phyloP scores from a whole-genome alignment of 768 basidiomycete genomes.

The Boletales sp. region DNA sequence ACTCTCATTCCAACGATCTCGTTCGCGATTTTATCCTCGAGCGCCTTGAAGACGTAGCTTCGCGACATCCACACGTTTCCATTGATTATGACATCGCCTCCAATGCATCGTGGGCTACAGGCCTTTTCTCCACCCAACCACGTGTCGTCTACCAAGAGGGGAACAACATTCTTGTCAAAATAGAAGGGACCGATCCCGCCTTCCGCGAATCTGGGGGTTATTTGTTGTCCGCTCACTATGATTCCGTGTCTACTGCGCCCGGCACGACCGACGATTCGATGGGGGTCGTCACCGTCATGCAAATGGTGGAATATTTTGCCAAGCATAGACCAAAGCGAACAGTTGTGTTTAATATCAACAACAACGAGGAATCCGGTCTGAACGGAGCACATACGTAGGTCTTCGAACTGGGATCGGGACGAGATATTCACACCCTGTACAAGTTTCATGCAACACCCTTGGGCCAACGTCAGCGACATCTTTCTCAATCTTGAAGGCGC shows the following conservation, averaged over 20 bases:
- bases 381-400: slow-evolving; percentile 65
- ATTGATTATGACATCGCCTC: slow-evolving; percentile 49
- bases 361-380: slow-evolving; percentile 78
- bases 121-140: slow-evolving; percentile 11
- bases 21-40: slow-evolving; percentile 58
- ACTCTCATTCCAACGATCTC: slow-evolving; percentile 71
- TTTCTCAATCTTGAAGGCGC: slow-evolving; percentile 87
- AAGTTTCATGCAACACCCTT: slow-evolving; percentile 72
- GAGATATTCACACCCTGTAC: not conserved
- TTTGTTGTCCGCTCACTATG: slow-evolving; percentile 78
- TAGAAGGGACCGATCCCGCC: slow-evolving; percentile 47
- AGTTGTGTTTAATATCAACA: slow-evolving; percentile 81
- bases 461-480: slow-evolving; percentile 58
- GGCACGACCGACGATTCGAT: slow-evolving; percentile 81
- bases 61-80: slow-evolving; percentile 42
- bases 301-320: slow-evolving; percentile 56
- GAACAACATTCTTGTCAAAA: slow-evolving; percentile 63
- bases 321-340: slow-evolving; percentile 51
- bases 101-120: slow-evolving; percentile 45
- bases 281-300: slow-evolving; percentile 62
- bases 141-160: slow-evolving; percentile 56
- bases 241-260: slow-evolving; percentile 71
- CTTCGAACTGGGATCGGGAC: slow-evolving; percentile 3
- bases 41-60: slow-evolving; percentile 47
- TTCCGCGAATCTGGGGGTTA: slow-evolving; percentile 41